phyloP scores from a whole-genome alignment of 257 asterid genomes.

The Scutellaria baicalensis region DNA sequence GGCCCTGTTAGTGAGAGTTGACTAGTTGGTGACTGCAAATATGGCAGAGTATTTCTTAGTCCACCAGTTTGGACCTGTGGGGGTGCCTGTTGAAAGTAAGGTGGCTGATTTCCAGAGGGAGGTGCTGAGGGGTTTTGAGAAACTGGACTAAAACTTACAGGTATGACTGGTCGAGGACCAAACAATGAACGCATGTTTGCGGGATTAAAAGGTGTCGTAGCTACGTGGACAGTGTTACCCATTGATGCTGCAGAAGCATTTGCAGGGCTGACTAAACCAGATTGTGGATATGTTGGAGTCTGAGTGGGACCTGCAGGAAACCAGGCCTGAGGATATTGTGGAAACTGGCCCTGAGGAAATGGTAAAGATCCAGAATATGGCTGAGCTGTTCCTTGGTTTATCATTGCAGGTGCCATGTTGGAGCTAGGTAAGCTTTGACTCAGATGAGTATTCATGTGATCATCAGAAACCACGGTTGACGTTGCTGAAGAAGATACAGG shows the following conservation, averaged over 20 bases:
- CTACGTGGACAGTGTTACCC: constrained; percentile 26
- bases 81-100: constrained; percentile 35
- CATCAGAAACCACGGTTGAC: constrained; percentile 31
- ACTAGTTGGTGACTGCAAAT: constrained; percentile 23
- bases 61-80: constrained; percentile 35
- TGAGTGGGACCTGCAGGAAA: constrained; percentile 41
- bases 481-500: constrained; percentile 39
- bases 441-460: constrained; percentile 17
- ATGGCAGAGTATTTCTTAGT: constrained; percentile 34
- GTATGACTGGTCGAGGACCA: constrained; percentile 37
- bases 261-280: constrained; percentile 27
- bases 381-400: constrained; percentile 41
- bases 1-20: constrained; percentile 27
- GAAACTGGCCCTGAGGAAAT: constrained; percentile 42
- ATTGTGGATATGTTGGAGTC: constrained; percentile 19
- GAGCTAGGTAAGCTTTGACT: constrained; percentile 26
- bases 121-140: constrained; percentile 35
- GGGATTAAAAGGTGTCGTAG: constrained; percentile 32
- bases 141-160: constrained; percentile 41
- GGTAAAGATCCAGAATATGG: constrained; percentile 31
- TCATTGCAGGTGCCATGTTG: constrained; percentile 12
- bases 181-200: constrained; percentile 35
- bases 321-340: constrained; percentile 57
- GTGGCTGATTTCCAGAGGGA: constrained; percentile 38
- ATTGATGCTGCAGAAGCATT: constrained; percentile 29